Base-by-base conservation (phyloP, 768 basidiomycete genomes). In the Suillus ampliporus region DNA sequence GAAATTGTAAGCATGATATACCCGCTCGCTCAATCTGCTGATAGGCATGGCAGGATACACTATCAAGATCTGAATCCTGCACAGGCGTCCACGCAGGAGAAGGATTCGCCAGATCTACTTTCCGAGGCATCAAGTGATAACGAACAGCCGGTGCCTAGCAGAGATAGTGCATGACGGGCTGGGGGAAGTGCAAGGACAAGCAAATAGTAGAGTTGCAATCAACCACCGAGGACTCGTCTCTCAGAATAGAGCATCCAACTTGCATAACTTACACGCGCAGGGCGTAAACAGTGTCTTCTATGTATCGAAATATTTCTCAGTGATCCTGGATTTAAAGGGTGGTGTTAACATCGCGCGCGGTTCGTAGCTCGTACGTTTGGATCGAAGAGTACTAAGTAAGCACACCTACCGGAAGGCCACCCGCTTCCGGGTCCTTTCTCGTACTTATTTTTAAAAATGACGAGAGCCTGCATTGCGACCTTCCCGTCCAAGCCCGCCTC, bases 1-100 rank as follows among this genome's bases (percentile, higher is more conserved):
- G 64, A 90, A 89, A 70, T 76, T 68, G 81, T 83, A 64, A 65
- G 78, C 74, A 23, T 26, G 47, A 23, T 28, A 41, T 21, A 26
- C 48, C 38, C 23, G 38, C 62, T 34, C 26, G 61, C n/a, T 35
- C 44, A 64, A 43, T 69, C 51, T 23, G 28, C 54, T 56, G 34
- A 37, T 14, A 15, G 38, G 14, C 34, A 11, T 62, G 40, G 21
- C 31, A 74, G 71, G 23, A 66, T 74, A 51, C 62, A 76, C 48
- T 74, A 74, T 58, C 35, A 62, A 28, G 70, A 74, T 52, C 56
- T 76, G 38, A 74, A 74, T 37, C 74, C 72, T 44, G 61, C 68
- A 6, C 74, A 74, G 23, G 69, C 67, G 17, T 74, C 73, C 28
- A 76, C 67, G 5, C 65, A 19, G 43, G 41, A 19, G 40, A 68